A percentile compares a stretch with the other conserved stretches of the same genome.
Evolutionary conservation across 2,329 filamentous ascomycete species (phyloP).

Genomic region (Didymella exigua): DNA sequence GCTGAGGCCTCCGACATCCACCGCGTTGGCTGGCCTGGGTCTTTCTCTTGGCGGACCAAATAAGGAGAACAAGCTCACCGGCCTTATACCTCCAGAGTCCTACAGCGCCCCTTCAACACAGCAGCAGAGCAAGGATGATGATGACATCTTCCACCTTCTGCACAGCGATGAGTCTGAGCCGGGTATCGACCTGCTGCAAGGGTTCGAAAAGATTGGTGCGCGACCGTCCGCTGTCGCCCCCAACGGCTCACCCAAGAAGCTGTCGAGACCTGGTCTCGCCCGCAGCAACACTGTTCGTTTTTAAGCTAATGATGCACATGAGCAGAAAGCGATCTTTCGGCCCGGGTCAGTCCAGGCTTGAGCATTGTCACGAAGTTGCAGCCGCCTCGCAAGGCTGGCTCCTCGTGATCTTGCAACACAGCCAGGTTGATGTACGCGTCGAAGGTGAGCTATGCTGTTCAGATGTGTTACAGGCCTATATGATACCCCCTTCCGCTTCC

Average conservation of each 20-base stretch:
- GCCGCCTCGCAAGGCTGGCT: constrained; percentile 11
- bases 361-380: constrained; percentile 11
- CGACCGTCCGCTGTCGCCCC: constrained; percentile 38
- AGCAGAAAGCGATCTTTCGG: background rate
- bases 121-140: constrained; percentile 51
- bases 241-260: constrained; percentile 45
- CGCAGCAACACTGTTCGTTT: constrained; percentile 46
- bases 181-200: constrained; percentile 73
- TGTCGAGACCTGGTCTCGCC: constrained; percentile 34
- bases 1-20: constrained; percentile 36
- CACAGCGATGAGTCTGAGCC: constrained; percentile 65
- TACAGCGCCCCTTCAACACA: constrained; percentile 33
- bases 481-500: constrained; percentile 15
- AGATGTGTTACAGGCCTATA: background rate
- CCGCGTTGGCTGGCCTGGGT: constrained; percentile 25
- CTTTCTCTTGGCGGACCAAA: constrained; percentile 25
- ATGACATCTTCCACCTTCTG: constrained; percentile 63
- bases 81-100: constrained; percentile 37
- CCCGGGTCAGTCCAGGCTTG: constrained; percentile 5
- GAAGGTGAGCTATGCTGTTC: background rate
- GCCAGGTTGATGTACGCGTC: background rate
- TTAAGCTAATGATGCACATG: constrained; percentile 21
- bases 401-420: constrained; percentile 2
- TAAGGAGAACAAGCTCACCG: constrained; percentile 32
- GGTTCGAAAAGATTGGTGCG: constrained; percentile 74